A percentile compares a stretch with the other conserved stretches of the same genome.
Evolutionary conservation across 2,329 filamentous ascomycete species (phyloP).

Genomic region (Ciborinia camelliae): DNA sequence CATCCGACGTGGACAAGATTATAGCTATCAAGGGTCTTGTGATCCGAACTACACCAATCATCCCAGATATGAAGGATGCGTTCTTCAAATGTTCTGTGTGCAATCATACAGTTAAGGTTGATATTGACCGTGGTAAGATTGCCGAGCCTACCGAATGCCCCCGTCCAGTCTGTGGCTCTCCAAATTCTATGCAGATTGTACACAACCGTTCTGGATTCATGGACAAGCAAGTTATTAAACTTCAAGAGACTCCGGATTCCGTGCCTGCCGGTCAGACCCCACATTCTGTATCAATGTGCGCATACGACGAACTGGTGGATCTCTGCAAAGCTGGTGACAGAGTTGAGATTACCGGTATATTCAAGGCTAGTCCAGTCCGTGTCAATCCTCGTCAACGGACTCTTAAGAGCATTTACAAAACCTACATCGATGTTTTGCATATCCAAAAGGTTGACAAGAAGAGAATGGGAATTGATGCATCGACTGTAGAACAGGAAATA

Average conservation of each 20-base stretch:
- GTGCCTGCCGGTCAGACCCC: slow-evolving; percentile 95
- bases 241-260: slow-evolving; percentile 94
- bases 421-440: slow-evolving; percentile 91
- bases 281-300: slow-evolving; percentile 92
- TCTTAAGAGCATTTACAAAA: slow-evolving; percentile 96
- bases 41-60: slow-evolving; percentile 91
- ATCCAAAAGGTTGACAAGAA: slow-evolving; percentile 96
- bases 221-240: slow-evolving; percentile 97
- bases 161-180: slow-evolving; percentile 72
- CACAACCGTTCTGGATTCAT: slow-evolving; percentile 94
- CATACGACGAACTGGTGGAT: slow-evolving; percentile 95
- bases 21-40: slow-evolving; percentile 94
- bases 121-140: slow-evolving; percentile 93
- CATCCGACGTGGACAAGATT: slow-evolving; percentile 93
- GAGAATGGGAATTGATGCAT: slow-evolving; percentile 84
- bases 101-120: slow-evolving; percentile 84
- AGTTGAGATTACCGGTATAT: slow-evolving; percentile 93
- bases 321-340: slow-evolving; percentile 97
- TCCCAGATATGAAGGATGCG: slow-evolving; percentile 98
- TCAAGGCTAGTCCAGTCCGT: slow-evolving; percentile 88
- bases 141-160: slow-evolving; percentile 90
- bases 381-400: slow-evolving; percentile 90
- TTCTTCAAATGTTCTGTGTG: slow-evolving; percentile 96
- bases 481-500: slow-evolving; percentile 80
- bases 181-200: slow-evolving; percentile 97